Conservation (phyloP, 352 stramenopile species). For the Phytopythium delawarense region DNA sequence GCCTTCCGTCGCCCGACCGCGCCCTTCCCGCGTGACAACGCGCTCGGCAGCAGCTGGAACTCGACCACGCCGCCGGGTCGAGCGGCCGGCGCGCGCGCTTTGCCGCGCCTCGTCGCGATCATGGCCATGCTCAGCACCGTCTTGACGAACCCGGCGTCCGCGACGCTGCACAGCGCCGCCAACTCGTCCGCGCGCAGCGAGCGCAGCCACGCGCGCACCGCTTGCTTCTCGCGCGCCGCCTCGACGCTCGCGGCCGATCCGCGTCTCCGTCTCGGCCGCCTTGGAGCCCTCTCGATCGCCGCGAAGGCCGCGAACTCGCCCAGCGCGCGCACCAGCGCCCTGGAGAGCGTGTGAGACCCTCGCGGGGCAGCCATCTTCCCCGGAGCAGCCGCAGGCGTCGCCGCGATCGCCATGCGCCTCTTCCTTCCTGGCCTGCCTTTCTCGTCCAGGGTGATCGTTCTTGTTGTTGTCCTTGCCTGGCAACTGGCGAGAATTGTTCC, state of each 20-base stretch:
- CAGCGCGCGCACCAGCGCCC: slow-evolving; percentile 43
- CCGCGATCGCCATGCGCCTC: not conserved
- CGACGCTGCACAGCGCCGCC: slow-evolving; percentile 56
- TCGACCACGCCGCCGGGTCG: slow-evolving; percentile 22
- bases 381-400: not conserved
- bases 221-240: slow-evolving; percentile 23
- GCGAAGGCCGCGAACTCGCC: slow-evolving; percentile 55
- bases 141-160: slow-evolving; percentile 73
- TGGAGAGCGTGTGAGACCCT: not conserved
- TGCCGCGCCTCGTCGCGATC: slow-evolving; percentile 6
- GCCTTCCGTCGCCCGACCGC: not conserved
- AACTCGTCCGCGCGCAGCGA: slow-evolving; percentile 35
- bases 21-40: slow-evolving; percentile 9
- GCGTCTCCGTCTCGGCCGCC: slow-evolving; percentile 15
- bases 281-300: not conserved
- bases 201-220: slow-evolving; percentile 50
- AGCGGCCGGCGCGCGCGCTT: not conserved
- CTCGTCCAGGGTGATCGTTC: too few species aligned
- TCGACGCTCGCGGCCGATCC: not conserved
- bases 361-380: not conserved
- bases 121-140: slow-evolving; percentile 72
- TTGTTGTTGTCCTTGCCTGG: too few species aligned
- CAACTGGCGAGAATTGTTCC: not conserved
- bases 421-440: too few species aligned
- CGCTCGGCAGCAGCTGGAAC: slow-evolving; percentile 46